Conservation (phyloP, 129 eudicot species). For the Saposhnikovia divaricata region DNA sequence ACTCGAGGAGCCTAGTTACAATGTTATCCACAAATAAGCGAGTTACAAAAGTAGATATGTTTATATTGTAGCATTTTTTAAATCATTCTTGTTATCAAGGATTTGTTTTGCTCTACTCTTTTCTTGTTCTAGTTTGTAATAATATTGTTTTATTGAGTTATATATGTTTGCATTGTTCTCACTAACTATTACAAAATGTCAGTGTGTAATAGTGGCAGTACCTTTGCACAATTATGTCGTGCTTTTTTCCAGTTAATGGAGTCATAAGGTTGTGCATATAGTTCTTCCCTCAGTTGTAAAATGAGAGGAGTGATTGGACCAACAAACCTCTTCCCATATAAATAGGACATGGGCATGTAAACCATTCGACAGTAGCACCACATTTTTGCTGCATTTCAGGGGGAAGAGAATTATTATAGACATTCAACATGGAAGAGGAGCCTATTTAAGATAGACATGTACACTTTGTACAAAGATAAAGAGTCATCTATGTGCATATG, state of each 20-base stretch:
- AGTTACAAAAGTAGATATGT: no score
- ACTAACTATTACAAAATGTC: neutral
- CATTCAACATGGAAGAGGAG: neutral
- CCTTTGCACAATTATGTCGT: constrained; percentile 30
- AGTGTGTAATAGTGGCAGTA: neutral
- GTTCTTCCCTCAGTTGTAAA: constrained; percentile 27
- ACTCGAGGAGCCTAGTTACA: neutral
- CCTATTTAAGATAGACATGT: neutral
- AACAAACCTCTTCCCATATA: constrained; percentile 19
- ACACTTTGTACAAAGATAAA: neutral
- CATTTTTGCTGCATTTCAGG: constrained; percentile 20
- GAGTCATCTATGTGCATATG: neutral
- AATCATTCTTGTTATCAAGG: neutral
- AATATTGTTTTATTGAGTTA: neutral
- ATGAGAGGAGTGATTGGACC: constrained; percentile 29
- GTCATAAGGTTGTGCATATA: constrained; percentile 19
- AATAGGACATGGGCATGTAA: constrained; percentile 18
- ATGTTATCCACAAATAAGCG: neutral
- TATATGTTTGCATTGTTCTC: neutral
- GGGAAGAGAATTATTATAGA: neutral
- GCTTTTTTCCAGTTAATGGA: constrained; percentile 23
- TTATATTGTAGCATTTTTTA: no score
- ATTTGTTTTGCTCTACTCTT: neutral
- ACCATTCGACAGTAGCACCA: constrained; percentile 26
- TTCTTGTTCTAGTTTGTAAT: neutral